Conservation (phyloP, 257 asterid genomes). For the Craterostigma plantagineum region DNA sequence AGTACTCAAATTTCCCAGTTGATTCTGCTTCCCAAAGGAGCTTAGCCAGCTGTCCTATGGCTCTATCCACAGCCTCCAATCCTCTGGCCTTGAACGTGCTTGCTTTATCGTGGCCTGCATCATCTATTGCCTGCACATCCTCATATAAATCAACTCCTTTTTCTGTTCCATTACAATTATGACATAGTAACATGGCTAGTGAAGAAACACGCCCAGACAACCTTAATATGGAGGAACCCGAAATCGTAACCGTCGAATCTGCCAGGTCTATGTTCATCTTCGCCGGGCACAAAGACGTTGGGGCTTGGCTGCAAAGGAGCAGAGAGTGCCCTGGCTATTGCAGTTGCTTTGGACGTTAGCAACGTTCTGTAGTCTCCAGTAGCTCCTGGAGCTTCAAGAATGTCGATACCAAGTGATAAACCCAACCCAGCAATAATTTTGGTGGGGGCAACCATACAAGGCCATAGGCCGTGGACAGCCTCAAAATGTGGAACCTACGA, state of each 20-base stretch:
- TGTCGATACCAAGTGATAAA: conserved; percentile 85
- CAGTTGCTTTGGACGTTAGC: conserved; percentile 80
- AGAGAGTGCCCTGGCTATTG: conserved; percentile 71
- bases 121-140: conserved; percentile 99
- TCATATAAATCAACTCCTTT: no score
- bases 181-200: background rate
- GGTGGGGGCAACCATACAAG: conserved; percentile 98
- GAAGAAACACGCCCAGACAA: conserved; percentile 2
- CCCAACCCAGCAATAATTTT: conserved; percentile 97
- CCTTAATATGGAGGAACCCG: conserved; percentile 96
- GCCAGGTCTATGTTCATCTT: conserved; percentile 74
- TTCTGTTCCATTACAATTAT: no score
- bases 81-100: conserved; percentile 84
- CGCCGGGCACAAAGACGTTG: conserved; percentile 86
- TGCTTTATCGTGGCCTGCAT: conserved; percentile 97
- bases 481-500: conserved; percentile 92
- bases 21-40: conserved; percentile 80
- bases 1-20: conserved; percentile 42
- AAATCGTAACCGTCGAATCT: conserved; percentile 69
- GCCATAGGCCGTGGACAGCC: conserved; percentile 50
- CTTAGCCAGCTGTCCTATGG: conserved; percentile 72
- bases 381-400: conserved; percentile 95
- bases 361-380: conserved; percentile 91
- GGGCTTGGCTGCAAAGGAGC: conserved; percentile 53
- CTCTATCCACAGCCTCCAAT: conserved; percentile 83